These are phyloP conservation scores for Diaporthe batatas DNA, from an alignment of 2,329 filamentous ascomycete genomes.

Conservation along the genomic window DNA sequence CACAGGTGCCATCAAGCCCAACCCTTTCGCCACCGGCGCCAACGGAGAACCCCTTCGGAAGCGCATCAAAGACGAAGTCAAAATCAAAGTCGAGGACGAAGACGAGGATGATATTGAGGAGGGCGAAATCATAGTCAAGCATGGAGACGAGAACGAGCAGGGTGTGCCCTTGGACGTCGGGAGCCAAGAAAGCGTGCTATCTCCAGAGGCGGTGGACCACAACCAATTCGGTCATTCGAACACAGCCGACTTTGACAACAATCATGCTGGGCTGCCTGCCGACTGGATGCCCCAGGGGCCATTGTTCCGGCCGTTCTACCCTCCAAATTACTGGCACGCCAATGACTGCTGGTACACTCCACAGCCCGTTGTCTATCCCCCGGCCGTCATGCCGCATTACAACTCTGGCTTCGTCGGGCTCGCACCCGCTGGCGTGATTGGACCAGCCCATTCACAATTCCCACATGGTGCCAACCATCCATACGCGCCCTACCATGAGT, in stretches of 20 bases:
- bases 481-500: neutral
- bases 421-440: neutral
- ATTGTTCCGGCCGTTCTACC: rapidly evolving
- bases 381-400: neutral
- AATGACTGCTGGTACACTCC: too few relatives aligned
- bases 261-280: neutral
- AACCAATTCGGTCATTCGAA: neutral
- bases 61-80: neutral
- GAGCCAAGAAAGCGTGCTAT: neutral
- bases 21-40: neutral
- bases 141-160: neutral
- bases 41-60: neutral
- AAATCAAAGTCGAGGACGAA: neutral
- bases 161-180: neutral
- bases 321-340: neutral
- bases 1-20: rapidly evolving
- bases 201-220: neutral
- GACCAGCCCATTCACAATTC: neutral
- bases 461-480: neutral
- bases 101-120: neutral
- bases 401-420: neutral
- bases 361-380: too few relatives aligned
- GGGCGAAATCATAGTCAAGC: neutral
- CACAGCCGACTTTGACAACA: neutral
- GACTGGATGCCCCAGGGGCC: neutral